A percentile compares a stretch with the other conserved stretches of the same genome.
Conservation (phyloP, 2,329 filamentous ascomycete genomes). For the Epichloe brachyelytri region DNA sequence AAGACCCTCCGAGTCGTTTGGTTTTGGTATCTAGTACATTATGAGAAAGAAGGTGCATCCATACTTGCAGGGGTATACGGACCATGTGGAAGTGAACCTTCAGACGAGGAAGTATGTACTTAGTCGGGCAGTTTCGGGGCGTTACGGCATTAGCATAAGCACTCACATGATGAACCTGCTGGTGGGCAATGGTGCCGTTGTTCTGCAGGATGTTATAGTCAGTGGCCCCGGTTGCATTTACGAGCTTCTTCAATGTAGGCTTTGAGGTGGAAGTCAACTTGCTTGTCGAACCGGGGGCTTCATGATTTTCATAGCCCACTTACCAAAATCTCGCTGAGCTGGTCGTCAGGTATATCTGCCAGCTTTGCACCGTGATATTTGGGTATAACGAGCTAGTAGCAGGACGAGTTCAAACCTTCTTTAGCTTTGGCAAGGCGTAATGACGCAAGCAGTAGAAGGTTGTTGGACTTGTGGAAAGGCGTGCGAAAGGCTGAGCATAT, state of each 20-base stretch:
- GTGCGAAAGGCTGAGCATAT: no score
- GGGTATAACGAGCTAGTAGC: conserved; percentile 73
- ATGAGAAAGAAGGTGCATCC: background rate
- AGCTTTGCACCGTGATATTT: conserved; percentile 91
- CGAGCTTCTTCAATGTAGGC: conserved; percentile 65
- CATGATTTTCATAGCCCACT: conserved; percentile 11
- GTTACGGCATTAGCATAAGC: background rate
- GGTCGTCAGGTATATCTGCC: conserved; percentile 81
- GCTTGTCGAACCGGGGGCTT: background rate
- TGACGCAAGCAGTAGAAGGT: background rate
- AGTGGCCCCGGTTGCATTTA: conserved; percentile 56
- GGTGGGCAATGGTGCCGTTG: conserved; percentile 84
- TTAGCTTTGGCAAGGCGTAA: background rate
- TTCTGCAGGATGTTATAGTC: conserved; percentile 96
- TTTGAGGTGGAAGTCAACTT: conserved; percentile 6
- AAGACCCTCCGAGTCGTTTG: conserved; percentile 68
- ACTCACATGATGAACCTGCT: conserved; percentile 79
- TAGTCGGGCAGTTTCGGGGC: background rate
- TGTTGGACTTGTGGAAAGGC: background rate
- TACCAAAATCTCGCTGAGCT: conserved; percentile 70
- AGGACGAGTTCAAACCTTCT: background rate
- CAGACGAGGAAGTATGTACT: background rate
- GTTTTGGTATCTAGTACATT: conserved; percentile 72
- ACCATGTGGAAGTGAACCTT: conserved; percentile 92
- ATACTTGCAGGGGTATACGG: conserved; percentile 16